Evolutionary conservation across 2,329 filamentous ascomycete genomes (phyloP), one percentile per base, ranked within the genome.

Genomic region (Zalaria obscura): DNA sequence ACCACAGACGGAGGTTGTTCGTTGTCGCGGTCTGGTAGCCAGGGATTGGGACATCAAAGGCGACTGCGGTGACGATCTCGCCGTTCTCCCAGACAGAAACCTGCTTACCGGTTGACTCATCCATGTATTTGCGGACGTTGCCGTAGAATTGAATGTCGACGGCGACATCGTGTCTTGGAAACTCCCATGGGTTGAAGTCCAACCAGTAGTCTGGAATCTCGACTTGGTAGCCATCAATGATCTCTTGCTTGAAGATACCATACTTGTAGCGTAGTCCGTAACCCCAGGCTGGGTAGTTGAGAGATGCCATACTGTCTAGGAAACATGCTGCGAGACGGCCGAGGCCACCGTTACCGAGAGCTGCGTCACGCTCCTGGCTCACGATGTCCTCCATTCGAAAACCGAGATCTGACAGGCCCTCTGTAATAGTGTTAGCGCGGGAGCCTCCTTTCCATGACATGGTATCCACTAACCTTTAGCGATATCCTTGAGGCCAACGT

Each of bases 111-210:
- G 80, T 72, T 37, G 45, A 52, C 8, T 80, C 76, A 50, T 93
- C 80, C 68, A 67, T 66, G 51, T 69, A 72, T 62, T 87, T 93
- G 58, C 72, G 74, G 42, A 93, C 88, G 48, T 78, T 67, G 28
- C 91, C 91, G 53, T 89, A 95, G 69, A 98, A 98, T 71, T 96
- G 88, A 45, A 98, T 86, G 63, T 96, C 85, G 25, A 98, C 88
- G 2, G 83, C 88, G 47, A 98, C 83, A 58, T 98, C 91, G 61
- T 95, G 86, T 50, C 91, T 76, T 35, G 88, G 87, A 56, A 96
- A 98, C 60, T 98, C 91, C 91, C 91, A 98, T 1, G 91, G 91
- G 64, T 98, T 98, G 65, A 96, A 95, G 60, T 96, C 91, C 41
- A 98, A 76, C 91, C 91, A 98, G 66, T 98, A 96, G 61, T 98